A percentile compares a stretch with the other conserved stretches of the same genome.
phyloP scores from a whole-genome alignment of 805 yeast genomes.

The Wickerhamia fluorescens region DNA sequence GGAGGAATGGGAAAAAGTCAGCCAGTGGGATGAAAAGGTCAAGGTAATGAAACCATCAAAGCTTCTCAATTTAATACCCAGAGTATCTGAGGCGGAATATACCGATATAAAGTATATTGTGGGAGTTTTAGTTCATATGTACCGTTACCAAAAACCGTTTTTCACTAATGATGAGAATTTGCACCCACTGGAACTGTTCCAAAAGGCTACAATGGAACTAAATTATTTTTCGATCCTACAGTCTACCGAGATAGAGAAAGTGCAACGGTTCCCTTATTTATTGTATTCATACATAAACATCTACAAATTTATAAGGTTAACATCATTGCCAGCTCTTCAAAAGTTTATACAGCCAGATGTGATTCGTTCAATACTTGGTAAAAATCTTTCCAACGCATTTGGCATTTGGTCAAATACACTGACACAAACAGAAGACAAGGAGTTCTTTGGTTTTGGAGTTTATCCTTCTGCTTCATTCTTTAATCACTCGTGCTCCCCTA shows the following conservation, averaged over 20 bases:
- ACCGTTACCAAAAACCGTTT: slow-evolving; percentile 12
- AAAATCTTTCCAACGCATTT: slow-evolving; percentile 61
- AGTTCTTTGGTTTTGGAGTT: slow-evolving; percentile 53
- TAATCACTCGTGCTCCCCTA: slow-evolving; percentile 62
- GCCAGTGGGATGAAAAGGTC: slow-evolving; percentile 30
- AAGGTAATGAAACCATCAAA: slow-evolving; percentile 29
- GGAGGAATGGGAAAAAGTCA: slow-evolving; percentile 31
- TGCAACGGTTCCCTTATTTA: slow-evolving; percentile 39
- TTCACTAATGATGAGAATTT: no score
- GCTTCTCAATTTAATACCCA: slow-evolving; percentile 27
- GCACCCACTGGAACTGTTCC: no score
- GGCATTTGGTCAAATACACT: slow-evolving; percentile 52
- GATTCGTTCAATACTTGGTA: slow-evolving; percentile 46
- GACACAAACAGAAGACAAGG: slow-evolving; percentile 37
- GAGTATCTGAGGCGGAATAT: slow-evolving; percentile 47
- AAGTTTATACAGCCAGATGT: slow-evolving; percentile 27
- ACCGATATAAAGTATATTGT: slow-evolving; percentile 44
- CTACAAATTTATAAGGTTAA: slow-evolving; percentile 39
- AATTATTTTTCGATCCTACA: slow-evolving; percentile 38
- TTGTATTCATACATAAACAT: slow-evolving; percentile 40
- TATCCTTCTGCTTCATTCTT: slow-evolving; percentile 60
- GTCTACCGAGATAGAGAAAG: slow-evolving; percentile 44
- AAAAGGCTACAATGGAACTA: no score
- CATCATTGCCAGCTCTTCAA: slow-evolving; percentile 29
- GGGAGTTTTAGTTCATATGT: slow-evolving; percentile 25